Percentiles rank a stretch among this genome's conserved stretches.
Conservation (phyloP, 257 asterid species). For the Osmanthus fragrans region DNA sequence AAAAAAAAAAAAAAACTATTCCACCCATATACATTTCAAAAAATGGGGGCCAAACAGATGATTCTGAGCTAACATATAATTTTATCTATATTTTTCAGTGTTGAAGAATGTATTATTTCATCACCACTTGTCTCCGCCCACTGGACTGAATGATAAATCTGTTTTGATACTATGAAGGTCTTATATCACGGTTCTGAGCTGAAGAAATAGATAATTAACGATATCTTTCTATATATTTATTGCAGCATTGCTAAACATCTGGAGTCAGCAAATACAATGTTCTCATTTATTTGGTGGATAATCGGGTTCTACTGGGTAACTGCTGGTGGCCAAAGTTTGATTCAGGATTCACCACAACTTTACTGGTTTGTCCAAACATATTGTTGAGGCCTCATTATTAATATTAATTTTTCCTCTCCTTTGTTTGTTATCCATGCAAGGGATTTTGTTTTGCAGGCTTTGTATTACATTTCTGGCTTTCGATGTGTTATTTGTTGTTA, state of each 20-base stretch:
- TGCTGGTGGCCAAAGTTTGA: slow-evolving; percentile 68
- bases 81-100: not conserved
- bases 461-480: slow-evolving; percentile 96
- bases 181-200: not conserved
- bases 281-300: slow-evolving; percentile 99
- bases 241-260: slow-evolving; percentile 73
- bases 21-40: too few species aligned
- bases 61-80: not conserved
- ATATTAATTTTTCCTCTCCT: slow-evolving; percentile 6
- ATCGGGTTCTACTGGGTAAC: slow-evolving; percentile 96
- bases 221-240: slow-evolving; percentile 20
- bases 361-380: slow-evolving; percentile 64
- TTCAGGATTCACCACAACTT: slow-evolving; percentile 75
- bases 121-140: not conserved
- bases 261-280: slow-evolving; percentile 95
- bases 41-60: too few species aligned
- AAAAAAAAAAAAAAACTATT: too few species aligned
- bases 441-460: slow-evolving; percentile 63
- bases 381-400: slow-evolving; percentile 13
- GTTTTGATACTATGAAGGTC: not conserved
- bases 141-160: not conserved
- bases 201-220: slow-evolving; percentile 19
- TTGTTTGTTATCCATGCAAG: not conserved
- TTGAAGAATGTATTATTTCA: not conserved
- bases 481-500: slow-evolving; percentile 94